Conservation (phyloP, 2,329 filamentous ascomycete species). For the Apiospora sp. region DNA sequence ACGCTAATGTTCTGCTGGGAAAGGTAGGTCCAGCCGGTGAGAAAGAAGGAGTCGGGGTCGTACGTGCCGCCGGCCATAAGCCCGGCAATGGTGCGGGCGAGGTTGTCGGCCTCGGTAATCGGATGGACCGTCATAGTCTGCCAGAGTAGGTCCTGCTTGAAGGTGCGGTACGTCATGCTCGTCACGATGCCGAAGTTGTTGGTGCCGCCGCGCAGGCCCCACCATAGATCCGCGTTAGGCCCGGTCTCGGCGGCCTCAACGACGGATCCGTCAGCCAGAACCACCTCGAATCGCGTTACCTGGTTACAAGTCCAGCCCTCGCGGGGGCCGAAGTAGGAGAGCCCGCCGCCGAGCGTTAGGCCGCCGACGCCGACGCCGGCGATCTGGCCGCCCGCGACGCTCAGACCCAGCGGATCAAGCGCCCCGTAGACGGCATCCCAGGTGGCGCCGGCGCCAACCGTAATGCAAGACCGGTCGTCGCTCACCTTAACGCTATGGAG, state of each 20-base stretch:
- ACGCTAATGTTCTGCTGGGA: background rate
- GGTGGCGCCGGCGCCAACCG: too few species aligned
- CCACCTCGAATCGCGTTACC: conserved; percentile 46
- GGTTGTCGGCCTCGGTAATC: background rate
- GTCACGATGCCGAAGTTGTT: conserved; percentile 39
- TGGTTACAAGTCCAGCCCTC: conserved; percentile 48
- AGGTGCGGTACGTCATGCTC: conserved; percentile 40
- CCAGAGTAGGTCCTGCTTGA: conserved; percentile 19
- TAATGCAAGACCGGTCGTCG: too few species aligned
- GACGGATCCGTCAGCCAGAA: conserved; percentile 40
- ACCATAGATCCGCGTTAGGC: background rate
- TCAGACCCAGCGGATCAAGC: background rate
- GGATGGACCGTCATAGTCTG: background rate
- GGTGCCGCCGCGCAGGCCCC: background rate
- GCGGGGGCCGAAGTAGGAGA: conserved; percentile 29
- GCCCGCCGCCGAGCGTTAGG: conserved; percentile 31
- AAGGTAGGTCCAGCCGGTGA: background rate
- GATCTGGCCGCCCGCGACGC: background rate
- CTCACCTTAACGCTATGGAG: too few species aligned
- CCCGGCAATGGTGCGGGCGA: conserved; percentile 24
- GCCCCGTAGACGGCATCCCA: background rate
- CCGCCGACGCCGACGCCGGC: conserved; percentile 33
- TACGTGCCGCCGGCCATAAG: conserved; percentile 30
- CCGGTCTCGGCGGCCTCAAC: background rate
- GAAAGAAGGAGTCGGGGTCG: conserved; percentile 25